Conservation (phyloP, 208 protist species). For the Wallacemonas rigidus region DNA sequence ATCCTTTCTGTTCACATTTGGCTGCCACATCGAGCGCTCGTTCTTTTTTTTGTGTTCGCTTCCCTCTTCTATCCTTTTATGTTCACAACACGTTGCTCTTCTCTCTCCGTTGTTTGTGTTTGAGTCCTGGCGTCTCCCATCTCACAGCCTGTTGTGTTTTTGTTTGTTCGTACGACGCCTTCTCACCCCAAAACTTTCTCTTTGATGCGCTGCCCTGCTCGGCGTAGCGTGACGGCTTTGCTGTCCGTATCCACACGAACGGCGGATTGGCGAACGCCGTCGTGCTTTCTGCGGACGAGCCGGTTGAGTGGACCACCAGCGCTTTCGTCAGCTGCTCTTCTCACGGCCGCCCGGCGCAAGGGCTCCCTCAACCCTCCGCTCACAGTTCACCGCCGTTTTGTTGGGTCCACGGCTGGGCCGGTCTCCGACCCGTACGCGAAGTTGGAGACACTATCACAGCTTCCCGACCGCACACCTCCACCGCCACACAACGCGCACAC, state of each 20-base stretch:
- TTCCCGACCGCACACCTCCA: constrained; percentile 4
- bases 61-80: no score
- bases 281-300: background rate
- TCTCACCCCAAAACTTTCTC: no score
- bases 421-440: background rate
- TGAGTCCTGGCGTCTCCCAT: no score
- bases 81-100: no score
- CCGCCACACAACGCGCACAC: background rate
- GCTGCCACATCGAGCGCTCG: no score
- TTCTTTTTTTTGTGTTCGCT: no score
- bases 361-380: background rate
- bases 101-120: no score
- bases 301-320: background rate
- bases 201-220: no score
- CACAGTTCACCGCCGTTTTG: background rate
- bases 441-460: constrained; percentile 5
- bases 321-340: background rate
- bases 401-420: background rate
- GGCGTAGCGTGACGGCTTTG: background rate
- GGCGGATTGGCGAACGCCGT: background rate
- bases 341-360: background rate
- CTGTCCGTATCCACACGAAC: background rate
- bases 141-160: no score
- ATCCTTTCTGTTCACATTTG: no score
- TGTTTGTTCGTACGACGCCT: no score